These are phyloP conservation scores for Medicago lupulina DNA, from an alignment of 306 rosid genomes.

Conservation along the genomic window DNA sequence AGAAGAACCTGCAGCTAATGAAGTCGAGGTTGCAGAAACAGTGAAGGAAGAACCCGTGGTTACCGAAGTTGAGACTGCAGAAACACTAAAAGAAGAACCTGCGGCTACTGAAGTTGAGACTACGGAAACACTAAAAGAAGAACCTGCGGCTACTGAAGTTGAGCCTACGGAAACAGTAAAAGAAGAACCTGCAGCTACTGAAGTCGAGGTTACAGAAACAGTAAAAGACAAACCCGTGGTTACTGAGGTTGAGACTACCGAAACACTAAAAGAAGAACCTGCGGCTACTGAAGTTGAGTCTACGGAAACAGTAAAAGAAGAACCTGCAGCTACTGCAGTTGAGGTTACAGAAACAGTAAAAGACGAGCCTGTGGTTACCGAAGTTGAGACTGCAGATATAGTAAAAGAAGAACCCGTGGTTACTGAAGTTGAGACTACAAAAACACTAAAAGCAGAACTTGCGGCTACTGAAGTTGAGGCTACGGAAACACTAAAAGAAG, in stretches of 20 bases:
- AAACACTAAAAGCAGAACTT: neutral
- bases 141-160: slow-evolving; percentile 44
- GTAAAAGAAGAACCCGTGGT: slow-evolving; percentile 5
- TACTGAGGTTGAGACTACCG: slow-evolving; percentile 33
- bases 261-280: slow-evolving; percentile 35
- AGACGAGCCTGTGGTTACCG: neutral
- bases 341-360: neutral
- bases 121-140: slow-evolving; percentile 27
- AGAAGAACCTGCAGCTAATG: slow-evolving; percentile 36
- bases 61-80: slow-evolving; percentile 29
- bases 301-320: neutral
- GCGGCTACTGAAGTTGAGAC: slow-evolving; percentile 28
- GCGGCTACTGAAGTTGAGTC: slow-evolving; percentile 42
- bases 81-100: neutral
- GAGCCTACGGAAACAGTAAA: slow-evolving; percentile 36
- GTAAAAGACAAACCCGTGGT: neutral
- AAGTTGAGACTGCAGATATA: slow-evolving; percentile 39
- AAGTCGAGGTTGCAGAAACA: slow-evolving; percentile 31
- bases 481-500: slow-evolving; percentile 27
- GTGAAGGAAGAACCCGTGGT: slow-evolving; percentile 38
- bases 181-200: slow-evolving; percentile 38
- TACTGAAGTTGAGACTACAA: slow-evolving; percentile 17
- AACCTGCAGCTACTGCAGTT: neutral
- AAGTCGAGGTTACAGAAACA: slow-evolving; percentile 33
- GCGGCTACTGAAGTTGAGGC: slow-evolving; percentile 24